Percentiles rank a stretch among this genome's conserved stretches.
Evolutionary conservation across 805 yeast genomes (phyloP).

Genomic region (Lipomyces spencermartinsiae): DNA sequence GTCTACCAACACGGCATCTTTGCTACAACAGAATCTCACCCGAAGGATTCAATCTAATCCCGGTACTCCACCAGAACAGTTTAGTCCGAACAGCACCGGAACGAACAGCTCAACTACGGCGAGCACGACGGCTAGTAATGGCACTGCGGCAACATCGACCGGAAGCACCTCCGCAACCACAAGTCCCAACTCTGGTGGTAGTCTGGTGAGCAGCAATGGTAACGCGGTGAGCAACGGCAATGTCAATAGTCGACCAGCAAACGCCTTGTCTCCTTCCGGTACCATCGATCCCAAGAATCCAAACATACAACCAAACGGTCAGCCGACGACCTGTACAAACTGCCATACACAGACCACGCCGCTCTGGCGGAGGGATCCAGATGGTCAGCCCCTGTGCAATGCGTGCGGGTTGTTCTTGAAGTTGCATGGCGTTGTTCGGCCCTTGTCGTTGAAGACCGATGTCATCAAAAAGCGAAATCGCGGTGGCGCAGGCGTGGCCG

Average conservation of each 20-base stretch:
- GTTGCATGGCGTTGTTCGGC: constrained; percentile 94
- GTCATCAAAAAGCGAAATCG: constrained; percentile 92
- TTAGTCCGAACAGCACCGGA: constrained; percentile 26
- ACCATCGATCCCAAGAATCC: constrained; percentile 28
- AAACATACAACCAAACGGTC: constrained; percentile 26
- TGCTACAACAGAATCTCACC: constrained; percentile 36
- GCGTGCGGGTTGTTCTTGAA: constrained; percentile 95
- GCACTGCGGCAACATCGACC: constrained; percentile 17
- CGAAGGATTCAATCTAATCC: constrained; percentile 37
- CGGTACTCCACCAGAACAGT: constrained; percentile 37
- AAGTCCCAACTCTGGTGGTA: constrained; percentile 19
- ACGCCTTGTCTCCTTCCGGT: constrained; percentile 13
- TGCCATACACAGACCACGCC: constrained; percentile 95
- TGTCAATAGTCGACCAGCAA: constrained; percentile 9
- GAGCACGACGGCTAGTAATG: constrained; percentile 15
- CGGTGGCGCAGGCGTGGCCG: constrained; percentile 44
- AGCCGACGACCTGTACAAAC: constrained; percentile 52
- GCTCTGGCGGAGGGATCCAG: constrained; percentile 90
- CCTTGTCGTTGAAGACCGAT: constrained; percentile 87
- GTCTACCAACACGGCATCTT: constrained; percentile 32
- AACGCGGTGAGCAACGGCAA: not conserved
- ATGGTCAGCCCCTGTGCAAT: constrained; percentile 91
- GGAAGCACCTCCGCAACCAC: constrained; percentile 21
- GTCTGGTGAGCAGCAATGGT: constrained; percentile 8
- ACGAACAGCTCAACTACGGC: constrained; percentile 10